These are phyloP conservation scores for Anisodus acutangulus DNA, from an alignment of 257 asterid species.

Conservation along the genomic window DNA sequence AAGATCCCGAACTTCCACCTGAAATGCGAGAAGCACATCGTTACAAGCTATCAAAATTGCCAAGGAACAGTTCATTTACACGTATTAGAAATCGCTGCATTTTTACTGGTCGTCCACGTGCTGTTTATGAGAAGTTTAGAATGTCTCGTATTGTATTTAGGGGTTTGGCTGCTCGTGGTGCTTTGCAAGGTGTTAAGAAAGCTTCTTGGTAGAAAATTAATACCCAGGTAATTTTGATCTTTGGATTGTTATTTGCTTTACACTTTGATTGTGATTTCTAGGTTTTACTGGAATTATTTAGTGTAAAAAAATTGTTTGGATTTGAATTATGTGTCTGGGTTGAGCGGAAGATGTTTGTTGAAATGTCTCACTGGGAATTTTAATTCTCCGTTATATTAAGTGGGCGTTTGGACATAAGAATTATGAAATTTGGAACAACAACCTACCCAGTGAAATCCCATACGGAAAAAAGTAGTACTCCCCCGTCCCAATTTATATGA, in stretches of 20 bases:
- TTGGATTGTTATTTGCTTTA: background rate
- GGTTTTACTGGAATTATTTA: no score
- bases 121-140: conserved; percentile 44
- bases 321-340: no score
- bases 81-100: conserved; percentile 47
- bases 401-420: no score
- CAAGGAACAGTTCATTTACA: conserved; percentile 43
- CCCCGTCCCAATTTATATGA: no score
- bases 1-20: conserved; percentile 38
- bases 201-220: conserved; percentile 43
- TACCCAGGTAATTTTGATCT: background rate
- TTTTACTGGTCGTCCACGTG: conserved; percentile 46
- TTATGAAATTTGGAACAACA: no score
- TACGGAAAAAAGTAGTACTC: no score
- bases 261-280: no score
- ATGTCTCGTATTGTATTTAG: conserved; percentile 48
- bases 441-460: no score
- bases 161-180: conserved; percentile 40
- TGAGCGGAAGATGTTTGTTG: no score
- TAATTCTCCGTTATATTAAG: no score
- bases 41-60: conserved; percentile 41
- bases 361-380: no score
- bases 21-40: conserved; percentile 42
- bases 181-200: conserved; percentile 44
- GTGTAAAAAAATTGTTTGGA: no score